Base-by-base conservation (phyloP, 176 grass and related monocot genomes). In the Canna indica region DNA sequence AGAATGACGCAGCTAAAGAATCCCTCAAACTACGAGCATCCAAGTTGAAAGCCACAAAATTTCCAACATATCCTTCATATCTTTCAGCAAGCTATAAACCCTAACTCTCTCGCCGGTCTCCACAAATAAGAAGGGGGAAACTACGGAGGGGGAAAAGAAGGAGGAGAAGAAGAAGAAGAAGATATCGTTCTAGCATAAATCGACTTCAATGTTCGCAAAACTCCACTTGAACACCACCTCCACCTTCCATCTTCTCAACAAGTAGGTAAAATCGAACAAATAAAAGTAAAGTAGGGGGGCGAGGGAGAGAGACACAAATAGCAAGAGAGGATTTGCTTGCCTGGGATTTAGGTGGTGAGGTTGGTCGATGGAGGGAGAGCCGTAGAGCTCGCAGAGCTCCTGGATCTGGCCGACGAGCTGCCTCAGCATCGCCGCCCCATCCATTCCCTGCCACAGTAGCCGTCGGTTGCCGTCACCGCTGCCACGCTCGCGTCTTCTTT, bases 341-440 rank as follows among this genome's bases (percentile, higher is more conserved):
- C 87, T 74, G 70, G 85, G 83, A 75, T 85, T 13, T 44, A 86
- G 77, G 56, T 71, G 50, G 33, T 66, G 69, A 70, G 41, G 9
- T 44, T 63, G 38, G 47, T 66, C 74, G 45, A 38, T 75, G 64
- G 81, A 72, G 69, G 82, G 73, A 58, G 85, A 85, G 77, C 86
- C 89, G 81, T 97, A 97, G 76, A 97, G 67, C 85, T 92, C 86
- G 79, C 88, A 92, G 38, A 92, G 80, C 86, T 87, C 94, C 79
- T 92, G 86, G 45, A 97, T 81, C 86, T 90, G 86, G 10, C 86
- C 88, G 52, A 97, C 94, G 64, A 96, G 82, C 71, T 87, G 86
- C 72, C 94, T 79, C 80, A 97, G 88, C 81, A 81, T 75, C 77
- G 81, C 77, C 76, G 84, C 94, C 71, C 82, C 85, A 66, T 78